Evolutionary conservation across 176 grass and related monocot species (phyloP).

Genomic region (Lolium perenne): DNA sequence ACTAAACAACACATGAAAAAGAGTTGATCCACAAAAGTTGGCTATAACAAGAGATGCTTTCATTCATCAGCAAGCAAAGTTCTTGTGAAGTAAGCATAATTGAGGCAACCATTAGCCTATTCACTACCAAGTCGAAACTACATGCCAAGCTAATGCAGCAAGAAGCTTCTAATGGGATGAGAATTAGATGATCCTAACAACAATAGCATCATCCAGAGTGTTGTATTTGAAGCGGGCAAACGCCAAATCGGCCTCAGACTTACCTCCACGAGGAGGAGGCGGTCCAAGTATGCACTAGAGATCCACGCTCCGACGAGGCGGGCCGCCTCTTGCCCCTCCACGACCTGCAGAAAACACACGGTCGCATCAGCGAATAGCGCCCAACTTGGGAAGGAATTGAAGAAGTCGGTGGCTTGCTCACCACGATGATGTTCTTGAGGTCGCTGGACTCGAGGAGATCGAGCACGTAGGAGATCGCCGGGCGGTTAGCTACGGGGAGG

Average conservation of each 20-base stretch:
- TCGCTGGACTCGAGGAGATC: conserved; percentile 90
- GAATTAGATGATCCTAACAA: not conserved
- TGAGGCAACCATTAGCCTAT: not conserved
- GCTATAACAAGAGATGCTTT: not conserved
- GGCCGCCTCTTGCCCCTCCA: conserved; percentile 81
- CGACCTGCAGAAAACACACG: conserved; percentile 61
- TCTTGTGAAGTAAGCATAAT: not conserved
- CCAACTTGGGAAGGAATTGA: not conserved
- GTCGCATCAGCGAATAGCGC: conserved; percentile 34
- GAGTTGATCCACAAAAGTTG: not conserved
- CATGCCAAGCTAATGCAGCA: not conserved
- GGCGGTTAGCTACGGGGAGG: conserved; percentile 92
- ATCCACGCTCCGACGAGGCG: conserved; percentile 72
- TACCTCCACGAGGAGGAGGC: conserved; percentile 77
- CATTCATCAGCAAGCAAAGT: not conserved
- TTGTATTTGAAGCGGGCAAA: conserved; percentile 1
- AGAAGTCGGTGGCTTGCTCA: conserved; percentile 39
- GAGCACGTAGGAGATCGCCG: conserved; percentile 83
- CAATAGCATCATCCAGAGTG: not conserved
- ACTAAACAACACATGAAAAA: not conserved
- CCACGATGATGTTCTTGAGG: conserved; percentile 91
- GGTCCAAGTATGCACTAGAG: conserved; percentile 75
- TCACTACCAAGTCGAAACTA: not conserved
- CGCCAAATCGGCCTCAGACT: conserved; percentile 21
- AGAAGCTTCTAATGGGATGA: not conserved